Evolutionary conservation across 1,284 basidiomycete species (phyloP), one percentile per base, ranked within the genome.

Genomic region (Malassezia sp.): DNA sequence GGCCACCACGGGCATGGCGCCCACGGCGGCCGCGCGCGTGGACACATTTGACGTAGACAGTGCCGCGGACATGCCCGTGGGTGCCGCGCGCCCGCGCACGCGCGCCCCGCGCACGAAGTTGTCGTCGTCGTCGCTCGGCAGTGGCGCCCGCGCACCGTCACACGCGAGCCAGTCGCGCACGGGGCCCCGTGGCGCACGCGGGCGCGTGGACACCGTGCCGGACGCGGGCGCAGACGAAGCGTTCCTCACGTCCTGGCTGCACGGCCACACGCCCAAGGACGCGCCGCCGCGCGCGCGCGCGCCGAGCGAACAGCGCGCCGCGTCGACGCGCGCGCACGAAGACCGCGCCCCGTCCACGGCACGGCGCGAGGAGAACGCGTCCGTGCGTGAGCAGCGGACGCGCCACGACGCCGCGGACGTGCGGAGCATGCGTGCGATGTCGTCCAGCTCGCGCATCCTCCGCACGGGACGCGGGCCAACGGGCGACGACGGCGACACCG

Each of bases 31-130:
- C 37, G 28, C 14, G 27, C 33, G 31, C 31, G 24, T 14, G 22
- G 41, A 42, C 18, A 23, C 30, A 12, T 23, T 27, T 11, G 45
- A 47, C 27, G 4, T 49, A 8, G 47, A 49, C 34, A 36, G 47
- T 32, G 18, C 47, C 1, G 41, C 41, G 4, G 47, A 49, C 22
- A 44, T 49, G 11, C 47, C 47, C 10, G 11, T 42, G 7, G 46
- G 46, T 5, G 15, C 21, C 9, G 17, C 33, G 15, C 40, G 28
- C 5, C 12, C 23, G 10, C 40, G 22, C 15, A 32, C 10, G 8
- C 46, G 46, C 17, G n/a, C 22, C 14, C 27, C 34, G 9, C 46
- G 46, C 8, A 34, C 30, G 17, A 36, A 35, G 29, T 28, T 33
- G 5, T 40, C 37, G 17, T n/a, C 28, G 4, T 37, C 46, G 18